These are phyloP conservation scores for Neodidymelliopsis sp. DNA, from an alignment of 2,329 filamentous ascomycete genomes.

Conservation along the genomic window DNA sequence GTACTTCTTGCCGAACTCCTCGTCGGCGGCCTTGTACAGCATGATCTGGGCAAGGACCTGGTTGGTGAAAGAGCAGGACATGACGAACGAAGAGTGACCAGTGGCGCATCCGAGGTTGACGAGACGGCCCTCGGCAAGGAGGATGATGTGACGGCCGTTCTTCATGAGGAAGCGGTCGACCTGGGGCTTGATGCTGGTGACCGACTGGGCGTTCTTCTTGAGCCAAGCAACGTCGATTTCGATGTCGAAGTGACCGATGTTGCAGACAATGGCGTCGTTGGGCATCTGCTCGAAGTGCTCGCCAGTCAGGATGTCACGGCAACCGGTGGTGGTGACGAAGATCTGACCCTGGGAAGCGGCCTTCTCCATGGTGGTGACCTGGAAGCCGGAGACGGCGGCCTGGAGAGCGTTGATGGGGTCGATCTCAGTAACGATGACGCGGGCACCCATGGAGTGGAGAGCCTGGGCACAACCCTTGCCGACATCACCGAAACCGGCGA, in stretches of 20 bases:
- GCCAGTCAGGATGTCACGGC: conserved; percentile 94
- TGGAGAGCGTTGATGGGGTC: conserved; percentile 99
- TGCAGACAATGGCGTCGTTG: conserved; percentile 99
- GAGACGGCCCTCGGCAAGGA: conserved; percentile 96
- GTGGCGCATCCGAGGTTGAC: conserved; percentile 99
- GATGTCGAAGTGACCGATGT: conserved; percentile 99
- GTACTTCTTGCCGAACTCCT: conserved; percentile 90
- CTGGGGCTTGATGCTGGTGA: conserved; percentile 99
- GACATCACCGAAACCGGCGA: conserved; percentile 98
- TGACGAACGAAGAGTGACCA: conserved; percentile 99
- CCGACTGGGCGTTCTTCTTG: conserved; percentile 92
- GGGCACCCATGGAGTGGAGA: conserved; percentile 95
- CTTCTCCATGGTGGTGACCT: conserved; percentile 98
- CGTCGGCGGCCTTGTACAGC: conserved; percentile 92
- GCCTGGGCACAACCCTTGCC: conserved; percentile 98
- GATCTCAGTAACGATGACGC: conserved; percentile 94
- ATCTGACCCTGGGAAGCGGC: conserved; percentile 89
- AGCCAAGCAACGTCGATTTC: conserved; percentile 99
- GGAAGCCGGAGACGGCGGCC: conserved; percentile 95
- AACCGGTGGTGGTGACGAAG: conserved; percentile 98
- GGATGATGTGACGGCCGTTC: conserved; percentile 95
- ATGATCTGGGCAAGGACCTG: conserved; percentile 99
- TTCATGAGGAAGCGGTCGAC: conserved; percentile 97
- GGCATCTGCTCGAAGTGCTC: conserved; percentile 93
- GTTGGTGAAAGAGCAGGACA: conserved; percentile 99